phyloP scores from a whole-genome alignment of 805 yeast species.

The Kodamaea restingae region DNA sequence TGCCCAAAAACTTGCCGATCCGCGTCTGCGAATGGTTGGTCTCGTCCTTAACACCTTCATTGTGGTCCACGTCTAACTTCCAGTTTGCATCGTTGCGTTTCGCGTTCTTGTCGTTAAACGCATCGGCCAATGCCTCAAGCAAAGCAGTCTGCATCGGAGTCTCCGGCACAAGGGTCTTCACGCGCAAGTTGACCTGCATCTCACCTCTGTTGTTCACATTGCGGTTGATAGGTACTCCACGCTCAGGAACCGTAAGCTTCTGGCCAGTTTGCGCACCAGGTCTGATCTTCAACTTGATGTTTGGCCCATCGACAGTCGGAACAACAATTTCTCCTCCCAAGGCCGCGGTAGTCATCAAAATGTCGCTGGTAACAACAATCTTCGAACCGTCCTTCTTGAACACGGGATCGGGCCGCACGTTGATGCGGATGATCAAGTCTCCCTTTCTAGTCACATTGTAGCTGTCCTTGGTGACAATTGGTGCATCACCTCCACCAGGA shows the following conservation, averaged over 20 bases:
- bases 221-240: slow-evolving; percentile 74
- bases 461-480: slow-evolving; percentile 66
- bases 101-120: slow-evolving; percentile 76
- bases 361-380: slow-evolving; percentile 58
- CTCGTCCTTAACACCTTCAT: slow-evolving; percentile 27
- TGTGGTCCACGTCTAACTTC: slow-evolving; percentile 31
- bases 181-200: slow-evolving; percentile 67
- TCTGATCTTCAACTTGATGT: slow-evolving; percentile 73
- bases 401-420: slow-evolving; percentile 67
- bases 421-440: slow-evolving; percentile 78
- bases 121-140: slow-evolving; percentile 92
- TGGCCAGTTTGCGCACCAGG: slow-evolving; percentile 80
- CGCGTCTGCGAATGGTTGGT: slow-evolving; percentile 33
- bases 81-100: slow-evolving; percentile 54
- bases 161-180: slow-evolving; percentile 68
- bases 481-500: slow-evolving; percentile 88
- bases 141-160: slow-evolving; percentile 84
- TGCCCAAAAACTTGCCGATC: slow-evolving; percentile 24
- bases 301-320: slow-evolving; percentile 85
- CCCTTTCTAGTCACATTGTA: slow-evolving; percentile 72
- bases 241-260: slow-evolving; percentile 69
- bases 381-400: slow-evolving; percentile 68
- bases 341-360: slow-evolving; percentile 94
- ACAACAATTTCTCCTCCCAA: slow-evolving; percentile 86
- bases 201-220: slow-evolving; percentile 65